phyloP scores from a whole-genome alignment of 495 filamentous ascomycete species.

The Apodospora peruviana region DNA sequence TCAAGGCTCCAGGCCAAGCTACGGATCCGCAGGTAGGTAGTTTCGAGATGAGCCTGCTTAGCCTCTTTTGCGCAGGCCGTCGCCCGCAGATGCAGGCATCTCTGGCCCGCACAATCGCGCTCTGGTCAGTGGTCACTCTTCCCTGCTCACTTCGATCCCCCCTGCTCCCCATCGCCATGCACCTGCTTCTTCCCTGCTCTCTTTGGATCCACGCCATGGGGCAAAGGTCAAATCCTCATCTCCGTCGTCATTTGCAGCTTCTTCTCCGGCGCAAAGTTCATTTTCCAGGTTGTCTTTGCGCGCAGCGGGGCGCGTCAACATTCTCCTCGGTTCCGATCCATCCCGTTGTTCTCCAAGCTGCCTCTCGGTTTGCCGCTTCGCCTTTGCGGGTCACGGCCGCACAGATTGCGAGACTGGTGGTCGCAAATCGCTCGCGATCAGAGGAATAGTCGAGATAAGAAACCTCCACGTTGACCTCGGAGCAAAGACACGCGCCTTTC shows the following conservation, averaged over 20 bases:
- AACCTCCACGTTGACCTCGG: no score
- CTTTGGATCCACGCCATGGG: no score
- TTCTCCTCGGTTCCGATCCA: no score
- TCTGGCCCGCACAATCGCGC: neutral
- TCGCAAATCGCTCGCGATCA: no score
- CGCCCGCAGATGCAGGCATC: slow-evolving; percentile 9
- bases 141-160: neutral
- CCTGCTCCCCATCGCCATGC: neutral
- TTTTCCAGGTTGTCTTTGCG: neutral
- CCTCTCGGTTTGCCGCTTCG: no score
- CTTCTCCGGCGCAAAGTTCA: neutral
- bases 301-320: neutral
- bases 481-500: neutral
- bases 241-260: neutral
- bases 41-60: slow-evolving; percentile 4
- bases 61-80: slow-evolving; percentile 14
- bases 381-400: no score
- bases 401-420: no score
- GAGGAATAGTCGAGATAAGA: no score
- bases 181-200: neutral
- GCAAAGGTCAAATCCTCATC: neutral
- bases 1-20: neutral
- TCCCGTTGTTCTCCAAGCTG: no score
- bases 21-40: neutral
- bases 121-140: slow-evolving; percentile 4